phyloP scores from a whole-genome alignment of 345 rosid genomes.

The Dimocarpus longan region DNA sequence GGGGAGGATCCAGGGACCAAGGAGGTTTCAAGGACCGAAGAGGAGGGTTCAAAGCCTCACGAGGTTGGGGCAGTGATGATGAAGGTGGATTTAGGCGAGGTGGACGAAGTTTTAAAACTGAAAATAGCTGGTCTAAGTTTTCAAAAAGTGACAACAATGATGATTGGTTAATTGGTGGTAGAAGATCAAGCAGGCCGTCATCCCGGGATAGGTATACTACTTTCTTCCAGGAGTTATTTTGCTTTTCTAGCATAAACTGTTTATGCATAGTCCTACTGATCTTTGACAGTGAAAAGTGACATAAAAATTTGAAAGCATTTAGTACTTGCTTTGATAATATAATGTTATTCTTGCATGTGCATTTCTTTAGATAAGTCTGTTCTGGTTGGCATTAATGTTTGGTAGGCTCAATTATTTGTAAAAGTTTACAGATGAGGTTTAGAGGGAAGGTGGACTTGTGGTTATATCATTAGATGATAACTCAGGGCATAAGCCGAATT shows the following conservation, averaged over 20 bases:
- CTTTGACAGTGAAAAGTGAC: background rate
- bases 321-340: background rate
- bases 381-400: no score
- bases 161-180: conserved; percentile 82
- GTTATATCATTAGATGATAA: background rate
- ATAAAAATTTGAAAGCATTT: background rate
- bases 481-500: background rate
- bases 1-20: conserved; percentile 47
- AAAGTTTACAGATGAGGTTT: no score
- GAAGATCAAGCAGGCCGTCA: conserved; percentile 58
- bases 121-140: conserved; percentile 51
- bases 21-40: conserved; percentile 50
- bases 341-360: background rate
- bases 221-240: background rate
- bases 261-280: background rate
- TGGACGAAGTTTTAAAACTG: conserved; percentile 50
- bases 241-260: no score
- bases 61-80: conserved; percentile 65
- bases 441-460: no score
- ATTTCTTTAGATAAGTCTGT: background rate
- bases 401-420: no score
- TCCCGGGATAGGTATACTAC: conserved; percentile 56
- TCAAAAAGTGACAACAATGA: conserved; percentile 52
- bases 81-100: conserved; percentile 54
- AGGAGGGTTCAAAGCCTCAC: conserved; percentile 52